Evolutionary conservation across 75 land plant genomes (phyloP), one percentile per base, ranked within the genome.

Genomic region (Adiantum capillusveneris): DNA sequence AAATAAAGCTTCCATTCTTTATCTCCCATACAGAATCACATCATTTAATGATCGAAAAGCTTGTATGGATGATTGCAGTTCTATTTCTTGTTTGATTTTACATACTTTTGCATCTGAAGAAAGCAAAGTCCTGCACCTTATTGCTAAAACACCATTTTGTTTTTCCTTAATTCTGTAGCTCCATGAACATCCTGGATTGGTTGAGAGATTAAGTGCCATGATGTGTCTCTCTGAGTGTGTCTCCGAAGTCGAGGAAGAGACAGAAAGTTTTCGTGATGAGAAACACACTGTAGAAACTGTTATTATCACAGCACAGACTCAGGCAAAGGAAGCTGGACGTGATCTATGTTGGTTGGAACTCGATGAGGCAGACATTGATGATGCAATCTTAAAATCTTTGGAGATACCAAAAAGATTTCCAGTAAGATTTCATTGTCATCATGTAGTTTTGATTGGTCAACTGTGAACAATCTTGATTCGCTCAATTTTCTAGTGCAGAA

Each of bases 211-310:
- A 90, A 90, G 85, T 27, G 49, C 83, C 7, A 50, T 94, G 45
- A 94, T 94, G 98, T 89, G 96, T 37, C 86, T 94, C 9, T 79
- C 69, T 31, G n/a, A n/a, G 98, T 89, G 96, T 37, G 87, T 94
- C 9, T 44, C 31, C 39, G 73, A 63, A 46, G 28, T 22, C 37
- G 50, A 13, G 44, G 57, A 57, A 22, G 63, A 52, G 2, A 53
- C 43, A 14, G 67, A 59, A 9, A 62, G n/a, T 17, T 24, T 30
- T 52, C 6, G 49, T 24, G 57, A 25, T 48, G 28, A 30, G 43
- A 42, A 54, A 46, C 25, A 9, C 14, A 53, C 30, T 41, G 65
- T 62, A 17, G 65, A 60, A 53, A 69, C 72, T 20, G 29, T 75
- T 1, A 13, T 90, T 31, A 56, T 66, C 62, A 70, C 31, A 34